phyloP scores from a whole-genome alignment of 2,329 filamentous ascomycete species.

The Aphanoascus verrucosus region DNA sequence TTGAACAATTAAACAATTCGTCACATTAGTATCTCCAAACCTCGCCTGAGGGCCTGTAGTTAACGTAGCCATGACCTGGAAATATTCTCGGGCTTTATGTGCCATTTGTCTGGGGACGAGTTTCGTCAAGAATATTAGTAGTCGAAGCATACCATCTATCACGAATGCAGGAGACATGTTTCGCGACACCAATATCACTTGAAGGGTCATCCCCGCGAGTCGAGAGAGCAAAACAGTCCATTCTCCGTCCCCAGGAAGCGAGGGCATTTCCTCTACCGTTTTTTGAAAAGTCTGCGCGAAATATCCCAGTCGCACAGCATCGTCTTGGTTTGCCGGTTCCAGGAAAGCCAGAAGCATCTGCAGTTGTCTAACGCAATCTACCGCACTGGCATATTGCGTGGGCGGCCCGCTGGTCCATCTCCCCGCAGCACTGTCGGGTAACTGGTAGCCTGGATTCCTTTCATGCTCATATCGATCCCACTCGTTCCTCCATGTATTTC shows the following conservation, averaged over 20 bases:
- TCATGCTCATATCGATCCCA: slow-evolving; percentile 52
- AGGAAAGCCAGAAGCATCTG: slow-evolving; percentile 60
- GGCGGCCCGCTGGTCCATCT: not conserved
- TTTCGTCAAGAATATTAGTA: slow-evolving; percentile 29
- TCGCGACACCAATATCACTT: slow-evolving; percentile 24
- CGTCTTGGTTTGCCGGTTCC: slow-evolving; percentile 38
- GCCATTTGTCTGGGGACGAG: slow-evolving; percentile 35
- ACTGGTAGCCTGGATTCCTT: slow-evolving; percentile 24
- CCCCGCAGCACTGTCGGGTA: slow-evolving; percentile 25
- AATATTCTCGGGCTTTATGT: slow-evolving; percentile 30
- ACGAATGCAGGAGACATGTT: slow-evolving; percentile 19
- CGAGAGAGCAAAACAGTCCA: slow-evolving; percentile 33
- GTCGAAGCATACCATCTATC: slow-evolving; percentile 27
- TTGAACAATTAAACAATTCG: slow-evolving; percentile 23
- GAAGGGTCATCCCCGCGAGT: slow-evolving; percentile 29
- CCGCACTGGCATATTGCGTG: slow-evolving; percentile 24
- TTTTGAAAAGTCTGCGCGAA: slow-evolving; percentile 35
- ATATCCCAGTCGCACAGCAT: slow-evolving; percentile 34
- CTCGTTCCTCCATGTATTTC: slow-evolving; percentile 45
- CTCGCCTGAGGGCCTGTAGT: slow-evolving; percentile 22
- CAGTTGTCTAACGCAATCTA: slow-evolving; percentile 42
- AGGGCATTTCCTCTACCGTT: slow-evolving; percentile 29
- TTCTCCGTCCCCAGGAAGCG: slow-evolving; percentile 30
- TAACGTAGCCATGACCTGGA: slow-evolving; percentile 30
- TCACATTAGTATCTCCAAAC: slow-evolving; percentile 18